Evolutionary conservation across 2,329 filamentous ascomycete genomes (phyloP).

Genomic region (Aureobasidium sp.): DNA sequence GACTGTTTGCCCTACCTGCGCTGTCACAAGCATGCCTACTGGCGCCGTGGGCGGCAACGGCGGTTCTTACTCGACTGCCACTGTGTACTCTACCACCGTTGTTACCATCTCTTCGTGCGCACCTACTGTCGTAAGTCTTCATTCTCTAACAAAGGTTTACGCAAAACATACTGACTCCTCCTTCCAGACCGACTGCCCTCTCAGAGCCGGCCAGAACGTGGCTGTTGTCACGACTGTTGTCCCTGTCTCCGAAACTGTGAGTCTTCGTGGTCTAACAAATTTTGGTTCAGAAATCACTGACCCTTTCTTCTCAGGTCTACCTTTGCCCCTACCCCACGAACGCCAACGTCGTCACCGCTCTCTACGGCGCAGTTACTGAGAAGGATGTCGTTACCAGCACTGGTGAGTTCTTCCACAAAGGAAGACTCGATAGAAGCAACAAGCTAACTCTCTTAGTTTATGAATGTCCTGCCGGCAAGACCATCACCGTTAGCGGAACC

Average conservation of each 20-base stretch:
- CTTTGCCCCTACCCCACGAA: conserved; percentile 1
- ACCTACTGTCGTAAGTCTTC: conserved; percentile 3
- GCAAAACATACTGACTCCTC: not conserved
- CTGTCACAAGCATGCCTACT: not conserved
- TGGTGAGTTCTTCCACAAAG: not conserved
- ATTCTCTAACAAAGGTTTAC: not conserved
- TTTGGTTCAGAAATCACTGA: no score
- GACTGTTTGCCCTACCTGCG: not conserved
- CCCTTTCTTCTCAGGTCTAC: not conserved
- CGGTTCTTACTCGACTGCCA: conserved; percentile 1
- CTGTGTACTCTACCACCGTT: conserved; percentile 11
- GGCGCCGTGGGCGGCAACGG: not conserved
- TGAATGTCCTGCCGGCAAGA: conserved; percentile 26
- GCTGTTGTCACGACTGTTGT: conserved; percentile 16
- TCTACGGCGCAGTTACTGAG: conserved; percentile 14
- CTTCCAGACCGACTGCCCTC: conserved; percentile 6
- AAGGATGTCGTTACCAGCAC: not conserved
- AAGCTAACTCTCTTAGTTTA: conserved; percentile 16
- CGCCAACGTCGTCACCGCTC: conserved; percentile 19
- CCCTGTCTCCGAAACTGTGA: conserved; percentile 12
- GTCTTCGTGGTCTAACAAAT: no score
- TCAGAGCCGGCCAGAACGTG: conserved; percentile 13
- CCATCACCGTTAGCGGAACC: not conserved
- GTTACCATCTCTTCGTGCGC: conserved; percentile 14
- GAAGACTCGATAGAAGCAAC: not conserved